Base-by-base conservation (phyloP, 352 stramenopile genomes). In the Stramenopiles sp. region DNA sequence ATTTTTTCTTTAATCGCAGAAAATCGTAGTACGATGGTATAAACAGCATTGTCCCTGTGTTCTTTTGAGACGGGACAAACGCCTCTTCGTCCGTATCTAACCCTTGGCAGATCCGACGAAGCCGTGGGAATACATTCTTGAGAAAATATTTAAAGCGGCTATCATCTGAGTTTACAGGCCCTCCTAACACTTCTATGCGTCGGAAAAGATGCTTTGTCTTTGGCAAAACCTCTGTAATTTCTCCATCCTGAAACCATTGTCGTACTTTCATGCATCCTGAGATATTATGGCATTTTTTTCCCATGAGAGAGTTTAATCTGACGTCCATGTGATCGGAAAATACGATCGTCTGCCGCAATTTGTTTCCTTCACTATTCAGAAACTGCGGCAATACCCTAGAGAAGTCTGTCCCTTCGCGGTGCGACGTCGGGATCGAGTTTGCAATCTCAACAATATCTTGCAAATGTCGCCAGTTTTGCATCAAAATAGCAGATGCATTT, bases 401-500 rank as follows among this genome's bases (percentile, higher is more conserved):
- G 80, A 92, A 92, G 77, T 94, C 88, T 48, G 84, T 89, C 25
- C 84, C 76, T 4, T 49, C 33, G 31, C 84, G 81, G 32, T 83
- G 82, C 25, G 86, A 82, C 34, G 79, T 78, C 1, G 88, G 88
- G 76, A 84, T 76, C 25, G 83, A 73, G 76, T 93, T 93, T n/a
- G 89, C 73, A 30, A 80, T 77, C 3, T 75, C 74, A n/a, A 92
- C 76, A 30, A 85, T 73, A 68, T 79, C 79, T 53, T 84, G 83
- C 1, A 92, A 79, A 78, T 92, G 87, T 79, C 91, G 85, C 86
- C 86, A 93, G 77, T 94, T 94, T 78, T 94, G 88, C 85, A 92
- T 90, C 34, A 90, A 68, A 18, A 92, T 76, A 1, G 92, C 83
- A 77, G 93, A 86, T 35, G 79, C 81, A 34, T 84, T 76, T 48